A percentile compares a stretch with the other conserved stretches of the same genome.
Conservation (phyloP, 2,329 filamentous ascomycete species). For the Penicillium sp. region DNA sequence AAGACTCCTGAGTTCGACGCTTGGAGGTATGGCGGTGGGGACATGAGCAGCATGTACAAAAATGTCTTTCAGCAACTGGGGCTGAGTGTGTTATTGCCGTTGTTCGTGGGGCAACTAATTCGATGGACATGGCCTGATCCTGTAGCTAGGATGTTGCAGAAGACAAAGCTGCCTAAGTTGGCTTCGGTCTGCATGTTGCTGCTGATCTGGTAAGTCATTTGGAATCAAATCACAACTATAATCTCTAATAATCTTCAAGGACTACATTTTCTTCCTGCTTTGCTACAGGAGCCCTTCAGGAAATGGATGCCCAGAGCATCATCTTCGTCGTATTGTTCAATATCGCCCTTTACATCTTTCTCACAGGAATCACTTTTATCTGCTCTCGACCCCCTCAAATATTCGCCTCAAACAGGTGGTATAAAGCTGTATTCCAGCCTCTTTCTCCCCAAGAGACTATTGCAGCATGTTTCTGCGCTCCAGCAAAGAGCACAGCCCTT, state of each 20-base stretch:
- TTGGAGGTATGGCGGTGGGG: constrained; percentile 49
- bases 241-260: constrained; percentile 54
- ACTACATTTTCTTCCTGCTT: constrained; percentile 51
- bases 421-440: constrained; percentile 26
- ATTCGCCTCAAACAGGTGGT: constrained; percentile 21
- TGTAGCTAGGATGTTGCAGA: constrained; percentile 45
- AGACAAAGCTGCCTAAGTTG: constrained; percentile 53
- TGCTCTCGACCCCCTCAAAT: constrained; percentile 44
- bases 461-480: constrained; percentile 70
- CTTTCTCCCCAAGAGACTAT: constrained; percentile 63
- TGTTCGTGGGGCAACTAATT: constrained; percentile 61
- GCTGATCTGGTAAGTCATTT: constrained; percentile 53
- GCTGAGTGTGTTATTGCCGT: constrained; percentile 64
- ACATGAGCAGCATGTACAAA: constrained; percentile 62
- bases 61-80: constrained; percentile 68
- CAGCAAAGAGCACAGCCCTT: constrained; percentile 70
- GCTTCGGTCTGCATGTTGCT: constrained; percentile 48
- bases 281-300: constrained; percentile 60
- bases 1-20: constrained; percentile 32
- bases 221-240: background rate
- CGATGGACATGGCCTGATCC: constrained; percentile 55
- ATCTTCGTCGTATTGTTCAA: constrained; percentile 68
- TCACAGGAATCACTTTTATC: constrained; percentile 58
- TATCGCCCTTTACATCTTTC: constrained; percentile 62
- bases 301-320: constrained; percentile 60